A percentile compares a stretch with the other conserved stretches of the same genome.
Conservation (phyloP, 179 eudicot species). For the Silene noctiflora region DNA sequence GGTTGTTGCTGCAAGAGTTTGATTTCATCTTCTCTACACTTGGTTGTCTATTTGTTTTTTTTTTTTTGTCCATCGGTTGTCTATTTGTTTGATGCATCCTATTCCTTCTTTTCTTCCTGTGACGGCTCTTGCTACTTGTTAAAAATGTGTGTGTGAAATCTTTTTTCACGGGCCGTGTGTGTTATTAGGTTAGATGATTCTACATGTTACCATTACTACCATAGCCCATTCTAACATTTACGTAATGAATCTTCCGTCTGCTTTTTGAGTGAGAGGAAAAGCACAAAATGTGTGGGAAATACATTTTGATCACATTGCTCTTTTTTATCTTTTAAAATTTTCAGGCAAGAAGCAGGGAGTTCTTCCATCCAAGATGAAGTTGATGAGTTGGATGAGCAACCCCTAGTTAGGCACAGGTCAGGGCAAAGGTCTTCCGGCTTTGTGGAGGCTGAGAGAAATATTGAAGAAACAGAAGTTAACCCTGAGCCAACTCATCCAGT, state of each 20-base stretch:
- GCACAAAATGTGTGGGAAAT: conserved; percentile 5
- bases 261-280: neutral
- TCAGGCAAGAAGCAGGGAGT: conserved; percentile 52
- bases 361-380: conserved; percentile 61
- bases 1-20: conserved; percentile 1
- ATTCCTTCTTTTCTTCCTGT: neutral
- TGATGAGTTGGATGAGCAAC: conserved; percentile 73
- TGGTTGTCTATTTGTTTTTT: neutral
- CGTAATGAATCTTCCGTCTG: neutral
- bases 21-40: neutral
- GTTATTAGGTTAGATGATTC: neutral
- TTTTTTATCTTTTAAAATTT: neutral
- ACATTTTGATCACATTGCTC: neutral
- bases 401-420: conserved; percentile 68
- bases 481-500: conserved; percentile 37
- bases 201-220: neutral
- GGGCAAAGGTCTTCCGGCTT: conserved; percentile 47
- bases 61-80: no score
- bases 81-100: neutral
- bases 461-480: conserved; percentile 42
- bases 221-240: neutral
- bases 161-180: neutral
- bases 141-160: neutral
- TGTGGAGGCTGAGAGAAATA: conserved; percentile 34
- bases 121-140: neutral